Evolutionary conservation across 2,329 filamentous ascomycete genomes (phyloP).

Genomic region (Phialocephala sp.): DNA sequence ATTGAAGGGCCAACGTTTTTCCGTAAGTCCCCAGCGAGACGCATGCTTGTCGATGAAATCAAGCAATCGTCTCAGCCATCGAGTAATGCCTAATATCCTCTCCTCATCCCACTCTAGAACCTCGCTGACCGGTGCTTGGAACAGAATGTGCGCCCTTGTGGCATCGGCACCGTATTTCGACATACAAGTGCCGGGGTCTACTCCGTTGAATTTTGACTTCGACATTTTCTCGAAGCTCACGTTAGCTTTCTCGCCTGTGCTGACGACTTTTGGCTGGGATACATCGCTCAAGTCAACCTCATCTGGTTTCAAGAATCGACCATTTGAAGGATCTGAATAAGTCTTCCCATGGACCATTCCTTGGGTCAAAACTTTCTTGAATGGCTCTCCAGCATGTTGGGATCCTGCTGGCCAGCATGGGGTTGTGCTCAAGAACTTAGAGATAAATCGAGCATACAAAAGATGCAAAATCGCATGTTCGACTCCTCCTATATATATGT

Average conservation of each 20-base stretch:
- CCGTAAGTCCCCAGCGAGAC: not conserved
- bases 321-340: constrained; percentile 74
- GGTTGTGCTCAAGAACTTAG: constrained; percentile 77
- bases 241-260: constrained; percentile 62
- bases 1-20: not conserved
- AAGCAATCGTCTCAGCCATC: constrained; percentile 74
- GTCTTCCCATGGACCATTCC: constrained; percentile 94
- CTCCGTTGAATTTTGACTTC: constrained; percentile 92
- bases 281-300: constrained; percentile 71
- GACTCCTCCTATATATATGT: constrained; percentile 87
- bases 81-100: constrained; percentile 80
- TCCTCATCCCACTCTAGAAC: constrained; percentile 86
- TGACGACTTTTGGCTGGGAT: constrained; percentile 63
- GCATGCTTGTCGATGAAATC: constrained; percentile 24
- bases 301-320: constrained; percentile 76
- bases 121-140: constrained; percentile 84
- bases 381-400: constrained; percentile 69
- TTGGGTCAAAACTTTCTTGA: constrained; percentile 82
- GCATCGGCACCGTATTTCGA: constrained; percentile 80
- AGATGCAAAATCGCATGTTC: constrained; percentile 92
- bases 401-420: constrained; percentile 51
- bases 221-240: constrained; percentile 91
- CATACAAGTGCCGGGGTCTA: constrained; percentile 78
- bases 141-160: constrained; percentile 84
- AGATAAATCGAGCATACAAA: constrained; percentile 87